Evolutionary conservation across 2,329 filamentous ascomycete species (phyloP).

Genomic region (Fusarium sp.): DNA sequence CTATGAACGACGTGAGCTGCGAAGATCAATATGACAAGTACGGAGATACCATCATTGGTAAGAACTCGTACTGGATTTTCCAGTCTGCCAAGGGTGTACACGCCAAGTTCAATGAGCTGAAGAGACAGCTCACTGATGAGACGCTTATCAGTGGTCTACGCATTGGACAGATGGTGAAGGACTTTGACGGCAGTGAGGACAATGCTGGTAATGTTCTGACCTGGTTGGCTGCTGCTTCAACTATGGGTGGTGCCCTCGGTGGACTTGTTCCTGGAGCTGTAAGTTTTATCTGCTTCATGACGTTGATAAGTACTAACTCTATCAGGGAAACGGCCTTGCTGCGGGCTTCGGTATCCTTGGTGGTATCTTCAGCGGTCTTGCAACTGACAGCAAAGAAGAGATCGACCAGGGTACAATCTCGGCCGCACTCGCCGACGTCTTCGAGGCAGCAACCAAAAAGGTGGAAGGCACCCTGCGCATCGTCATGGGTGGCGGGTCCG

Average conservation of each 20-base stretch:
- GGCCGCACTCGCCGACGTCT: constrained; percentile 1
- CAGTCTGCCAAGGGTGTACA: constrained; percentile 19
- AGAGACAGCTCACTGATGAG: constrained; percentile 17
- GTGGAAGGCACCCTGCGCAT: constrained; percentile 7
- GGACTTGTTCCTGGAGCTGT: constrained; percentile 17
- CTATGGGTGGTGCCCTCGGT: constrained; percentile 2
- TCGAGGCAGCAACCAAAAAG: constrained; percentile 3
- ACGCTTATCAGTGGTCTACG: constrained; percentile 1
- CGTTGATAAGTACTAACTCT: neutral
- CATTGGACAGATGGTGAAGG: constrained; percentile 11
- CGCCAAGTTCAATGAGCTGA: constrained; percentile 6
- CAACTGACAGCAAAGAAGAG: neutral
- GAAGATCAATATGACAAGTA: constrained; percentile 15
- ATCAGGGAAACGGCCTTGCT: neutral
- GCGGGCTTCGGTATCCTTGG: constrained; percentile 11
- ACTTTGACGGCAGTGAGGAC: constrained; percentile 4
- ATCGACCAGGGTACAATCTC: constrained; percentile 10
- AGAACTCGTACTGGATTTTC: constrained; percentile 27
- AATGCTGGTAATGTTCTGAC: neutral
- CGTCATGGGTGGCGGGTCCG: constrained; percentile 11
- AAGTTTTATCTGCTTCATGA: neutral
- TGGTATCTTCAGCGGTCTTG: neutral
- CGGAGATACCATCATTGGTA: constrained; percentile 1
- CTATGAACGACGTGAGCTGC: constrained; percentile 8
- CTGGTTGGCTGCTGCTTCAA: constrained; percentile 6